Percentiles rank a stretch among this genome's conserved stretches.
Conservation (phyloP, 2,329 filamentous ascomycete species). For the Aureobasidium vineae region DNA sequence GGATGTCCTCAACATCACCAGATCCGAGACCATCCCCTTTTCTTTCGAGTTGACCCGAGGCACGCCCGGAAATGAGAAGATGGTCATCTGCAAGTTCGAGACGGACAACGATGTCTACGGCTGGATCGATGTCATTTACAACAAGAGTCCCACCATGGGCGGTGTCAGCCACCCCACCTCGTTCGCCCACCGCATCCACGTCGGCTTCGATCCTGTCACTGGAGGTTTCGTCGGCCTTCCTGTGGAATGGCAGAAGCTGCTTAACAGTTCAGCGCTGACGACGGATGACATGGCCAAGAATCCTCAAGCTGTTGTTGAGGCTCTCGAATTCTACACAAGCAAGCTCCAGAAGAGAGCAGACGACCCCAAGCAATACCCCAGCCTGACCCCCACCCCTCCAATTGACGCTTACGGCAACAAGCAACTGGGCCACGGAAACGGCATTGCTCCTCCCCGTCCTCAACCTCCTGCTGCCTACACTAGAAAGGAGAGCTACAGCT, state of each 20-base stretch:
- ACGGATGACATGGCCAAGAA: slow-evolving; percentile 99
- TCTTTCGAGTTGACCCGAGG: slow-evolving; percentile 89
- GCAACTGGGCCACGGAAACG: slow-evolving; percentile 49
- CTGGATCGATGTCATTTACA: slow-evolving; percentile 98
- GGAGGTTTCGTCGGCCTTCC: slow-evolving; percentile 94
- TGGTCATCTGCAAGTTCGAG: slow-evolving; percentile 89
- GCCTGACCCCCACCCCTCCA: slow-evolving; percentile 66
- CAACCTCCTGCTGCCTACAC: slow-evolving; percentile 44
- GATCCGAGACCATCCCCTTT: slow-evolving; percentile 86
- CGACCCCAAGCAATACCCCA: slow-evolving; percentile 66
- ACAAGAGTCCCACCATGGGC: slow-evolving; percentile 93
- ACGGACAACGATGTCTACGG: slow-evolving; percentile 96
- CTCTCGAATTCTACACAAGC: slow-evolving; percentile 81
- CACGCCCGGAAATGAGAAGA: slow-evolving; percentile 67
- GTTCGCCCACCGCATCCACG: slow-evolving; percentile 95
- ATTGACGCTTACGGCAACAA: slow-evolving; percentile 48
- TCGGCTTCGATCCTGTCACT: slow-evolving; percentile 93
- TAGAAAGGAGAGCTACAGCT: slow-evolving; percentile 47
- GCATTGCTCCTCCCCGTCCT: slow-evolving; percentile 51
- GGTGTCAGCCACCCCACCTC: slow-evolving; percentile 98
- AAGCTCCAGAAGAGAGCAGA: slow-evolving; percentile 70
- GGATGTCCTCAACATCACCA: slow-evolving; percentile 84
- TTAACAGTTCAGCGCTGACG: slow-evolving; percentile 95
- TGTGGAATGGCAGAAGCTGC: slow-evolving; percentile 92
- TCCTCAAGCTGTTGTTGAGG: slow-evolving; percentile 66